A percentile compares a stretch with the other conserved stretches of the same genome.
phyloP scores from a whole-genome alignment of 2,329 filamentous ascomycete genomes.

The Pseudocercospora eumusae region DNA sequence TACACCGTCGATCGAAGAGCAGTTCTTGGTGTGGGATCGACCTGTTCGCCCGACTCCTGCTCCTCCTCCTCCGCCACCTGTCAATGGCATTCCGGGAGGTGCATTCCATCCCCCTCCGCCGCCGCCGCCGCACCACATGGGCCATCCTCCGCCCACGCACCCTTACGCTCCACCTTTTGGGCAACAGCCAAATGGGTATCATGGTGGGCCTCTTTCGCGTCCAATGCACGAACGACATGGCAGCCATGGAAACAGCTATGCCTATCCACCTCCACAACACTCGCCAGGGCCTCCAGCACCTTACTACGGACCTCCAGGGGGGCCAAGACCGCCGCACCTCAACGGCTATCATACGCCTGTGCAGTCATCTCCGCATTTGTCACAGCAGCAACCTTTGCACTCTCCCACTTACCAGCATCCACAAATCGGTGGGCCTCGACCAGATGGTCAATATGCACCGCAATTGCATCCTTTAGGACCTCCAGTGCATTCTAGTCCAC shows the following conservation, averaged over 20 bases:
- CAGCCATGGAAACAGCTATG: slow-evolving; percentile 23
- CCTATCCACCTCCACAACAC: slow-evolving; percentile 25
- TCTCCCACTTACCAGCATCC: slow-evolving; percentile 28
- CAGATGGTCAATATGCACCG: slow-evolving; percentile 19
- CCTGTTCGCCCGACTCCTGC: slow-evolving; percentile 25
- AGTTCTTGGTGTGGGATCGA: slow-evolving; percentile 36
- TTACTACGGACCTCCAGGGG: slow-evolving; percentile 20
- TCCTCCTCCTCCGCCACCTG: slow-evolving; percentile 20
- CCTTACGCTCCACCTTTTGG: slow-evolving; percentile 32
- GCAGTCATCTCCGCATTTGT: slow-evolving; percentile 40
- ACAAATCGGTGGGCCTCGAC: slow-evolving; percentile 15
- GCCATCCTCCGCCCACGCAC: slow-evolving; percentile 27
- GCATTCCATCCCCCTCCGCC: slow-evolving; percentile 21
- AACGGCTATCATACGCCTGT: slow-evolving; percentile 33
- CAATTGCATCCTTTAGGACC: slow-evolving; percentile 19
- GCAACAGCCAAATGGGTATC: slow-evolving; percentile 33
- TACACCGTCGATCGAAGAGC: slow-evolving; percentile 27
- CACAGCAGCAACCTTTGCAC: slow-evolving; percentile 35
- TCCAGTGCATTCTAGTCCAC: slow-evolving; percentile 22
- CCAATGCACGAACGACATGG: slow-evolving; percentile 32
- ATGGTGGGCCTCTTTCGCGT: slow-evolving; percentile 19
- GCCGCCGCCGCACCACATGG: slow-evolving; percentile 14
- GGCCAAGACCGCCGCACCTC: slow-evolving; percentile 20
- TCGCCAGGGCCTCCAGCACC: slow-evolving; percentile 23
- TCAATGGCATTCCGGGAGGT: slow-evolving; percentile 19